phyloP scores from a whole-genome alignment of 768 basidiomycete species.

The Lactifluus subvellereus region DNA sequence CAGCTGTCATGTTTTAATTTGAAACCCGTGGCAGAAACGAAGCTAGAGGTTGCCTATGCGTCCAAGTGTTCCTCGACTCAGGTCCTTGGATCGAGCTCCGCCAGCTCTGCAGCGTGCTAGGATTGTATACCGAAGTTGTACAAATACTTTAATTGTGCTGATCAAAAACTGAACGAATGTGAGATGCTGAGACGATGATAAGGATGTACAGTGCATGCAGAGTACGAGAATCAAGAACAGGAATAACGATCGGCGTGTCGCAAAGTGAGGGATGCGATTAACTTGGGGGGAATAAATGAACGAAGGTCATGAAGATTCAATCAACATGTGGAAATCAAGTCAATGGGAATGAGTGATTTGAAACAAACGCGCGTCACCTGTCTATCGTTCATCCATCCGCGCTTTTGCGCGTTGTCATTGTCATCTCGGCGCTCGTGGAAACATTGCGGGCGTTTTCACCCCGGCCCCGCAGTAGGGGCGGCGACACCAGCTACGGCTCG shows the following conservation, averaged over 20 bases:
- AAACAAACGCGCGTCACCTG: constrained; percentile 15
- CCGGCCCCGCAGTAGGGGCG: background rate
- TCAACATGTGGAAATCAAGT: background rate
- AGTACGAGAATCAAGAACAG: constrained; percentile 8
- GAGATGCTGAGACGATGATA: constrained; percentile 18
- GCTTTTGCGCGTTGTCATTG: constrained; percentile 1
- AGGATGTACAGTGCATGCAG: constrained; percentile 22
- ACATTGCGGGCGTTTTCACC: background rate
- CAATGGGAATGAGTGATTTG: background rate
- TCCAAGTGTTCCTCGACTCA: too few species aligned
- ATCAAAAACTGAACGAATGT: constrained; percentile 15
- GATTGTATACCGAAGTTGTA: constrained; percentile 3
- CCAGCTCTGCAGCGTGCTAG: background rate
- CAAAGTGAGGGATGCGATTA: background rate
- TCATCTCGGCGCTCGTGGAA: constrained; percentile 9
- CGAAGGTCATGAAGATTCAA: constrained; percentile 12
- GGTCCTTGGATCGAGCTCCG: background rate
- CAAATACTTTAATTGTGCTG: constrained; percentile 17
- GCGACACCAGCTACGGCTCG: constrained; percentile 19
- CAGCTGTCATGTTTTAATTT: background rate
- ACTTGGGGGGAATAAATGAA: constrained; percentile 4
- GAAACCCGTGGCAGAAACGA: background rate
- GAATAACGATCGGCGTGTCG: constrained; percentile 9
- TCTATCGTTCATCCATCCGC: constrained; percentile 5
- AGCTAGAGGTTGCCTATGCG: background rate